Evolutionary conservation across 805 yeast species (phyloP), one percentile per base, ranked within the genome.

Genomic region (Saccharomycopsis fermentans): DNA sequence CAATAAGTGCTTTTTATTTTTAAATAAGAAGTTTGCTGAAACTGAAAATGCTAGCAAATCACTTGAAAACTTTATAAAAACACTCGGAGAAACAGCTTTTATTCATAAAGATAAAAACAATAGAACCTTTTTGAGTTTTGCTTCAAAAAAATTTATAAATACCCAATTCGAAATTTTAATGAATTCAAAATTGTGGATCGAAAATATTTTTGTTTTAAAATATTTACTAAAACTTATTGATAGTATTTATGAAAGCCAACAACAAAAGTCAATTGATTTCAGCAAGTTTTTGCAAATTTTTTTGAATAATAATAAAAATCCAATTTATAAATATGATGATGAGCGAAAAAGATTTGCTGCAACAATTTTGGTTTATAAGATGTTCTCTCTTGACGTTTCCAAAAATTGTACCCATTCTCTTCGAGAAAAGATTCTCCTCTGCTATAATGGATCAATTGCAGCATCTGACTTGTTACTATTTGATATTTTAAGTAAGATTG

Each of bases 131-230:
- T 73, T 81, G 75, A 67, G 69, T 2, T 55, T 68, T 6, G 73
- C 82, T 4, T 78, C 85, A 3, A 64, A 66, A 8, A 63, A 75
- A 6, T 72, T 83, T 56, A 60, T 85, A 14, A 82, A 84, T 62
- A 73, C 92, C 0, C 88, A 86, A 60, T 66, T 86, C 34, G 90
- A 87, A 66, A 87, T 79, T 3, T 65, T 85, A 11, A 71, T 86
- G 32, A 72, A 73, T 1, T 69, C 71, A 1, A 64, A 67, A 37
- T 17, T 6, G 27, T 86, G 90, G 86, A 65, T 80, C 1, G 62
- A 64, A 14, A 63, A 75, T 29, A 68, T 65, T 1, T 59, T 60
- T 0, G 73, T 80, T n/a, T 65, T 87, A 63, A 73, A 76, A 47
- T 80, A 83, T 65, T 71, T 74, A 2, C 17, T 35, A 14, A 26